Conservation (phyloP, 163 green algal species). For the Chlamydomonas reinhardtii region DNA sequence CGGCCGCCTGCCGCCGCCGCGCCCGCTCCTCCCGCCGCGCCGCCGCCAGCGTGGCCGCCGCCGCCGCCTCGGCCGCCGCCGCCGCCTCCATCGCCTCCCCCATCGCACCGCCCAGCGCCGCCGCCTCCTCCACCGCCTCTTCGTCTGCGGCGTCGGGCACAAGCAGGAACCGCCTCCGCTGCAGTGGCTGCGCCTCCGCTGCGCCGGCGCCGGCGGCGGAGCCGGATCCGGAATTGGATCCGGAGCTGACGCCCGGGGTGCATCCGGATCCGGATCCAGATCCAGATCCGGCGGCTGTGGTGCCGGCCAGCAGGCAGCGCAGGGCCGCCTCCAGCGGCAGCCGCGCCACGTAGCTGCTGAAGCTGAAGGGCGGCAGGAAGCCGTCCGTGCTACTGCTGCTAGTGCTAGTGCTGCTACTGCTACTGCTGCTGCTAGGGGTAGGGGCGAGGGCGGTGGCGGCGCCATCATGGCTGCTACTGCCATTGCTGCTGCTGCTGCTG, state of each 20-base stretch:
- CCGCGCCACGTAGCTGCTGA: conserved; percentile 42
- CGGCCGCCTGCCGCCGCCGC: not conserved
- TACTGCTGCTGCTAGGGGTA: too few species aligned
- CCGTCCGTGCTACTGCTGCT: not conserved
- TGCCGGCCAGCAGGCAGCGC: not conserved
- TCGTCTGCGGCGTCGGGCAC: conserved; percentile 25
- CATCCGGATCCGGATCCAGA: not conserved
- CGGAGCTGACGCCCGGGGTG: not conserved
- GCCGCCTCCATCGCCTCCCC: not conserved
- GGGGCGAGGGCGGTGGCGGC: too few species aligned
- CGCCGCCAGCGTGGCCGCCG: not conserved
- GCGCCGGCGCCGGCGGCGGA: not conserved
- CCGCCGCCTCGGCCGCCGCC: conserved; percentile 6
- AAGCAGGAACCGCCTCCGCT: conserved; percentile 12
- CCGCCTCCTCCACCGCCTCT: conserved; percentile 19
- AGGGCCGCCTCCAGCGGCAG: conserved; percentile 33
- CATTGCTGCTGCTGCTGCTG: not conserved
- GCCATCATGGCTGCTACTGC: not conserved
- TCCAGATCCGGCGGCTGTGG: not conserved
- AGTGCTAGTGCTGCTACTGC: not conserved
- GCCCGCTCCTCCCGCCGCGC: not conserved
- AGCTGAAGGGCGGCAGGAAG: conserved; percentile 37
- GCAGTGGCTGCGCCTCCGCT: not conserved
- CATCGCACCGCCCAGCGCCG: not conserved
- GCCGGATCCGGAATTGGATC: not conserved